phyloP scores from a whole-genome alignment of 2,329 filamentous ascomycete genomes.

The Fusarium odoratissimum region DNA sequence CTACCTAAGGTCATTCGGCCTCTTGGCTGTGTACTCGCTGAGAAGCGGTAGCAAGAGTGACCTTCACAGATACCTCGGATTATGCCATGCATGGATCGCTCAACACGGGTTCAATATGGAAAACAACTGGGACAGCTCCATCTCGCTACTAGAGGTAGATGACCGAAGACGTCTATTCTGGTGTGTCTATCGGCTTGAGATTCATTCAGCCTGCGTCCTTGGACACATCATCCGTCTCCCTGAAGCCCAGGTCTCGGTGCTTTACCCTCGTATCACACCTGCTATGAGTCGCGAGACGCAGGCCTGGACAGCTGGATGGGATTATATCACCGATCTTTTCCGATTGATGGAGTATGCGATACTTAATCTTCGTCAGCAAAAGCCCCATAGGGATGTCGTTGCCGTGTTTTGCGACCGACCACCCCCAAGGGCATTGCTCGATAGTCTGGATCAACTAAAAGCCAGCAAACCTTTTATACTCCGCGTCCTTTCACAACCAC shows the following conservation, averaged over 20 bases:
- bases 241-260: rapidly evolving
- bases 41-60: background rate
- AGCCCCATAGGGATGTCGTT: background rate
- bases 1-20: background rate
- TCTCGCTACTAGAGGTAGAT: background rate
- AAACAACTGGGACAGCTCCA: background rate
- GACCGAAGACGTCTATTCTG: background rate
- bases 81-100: background rate
- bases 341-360: background rate
- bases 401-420: background rate
- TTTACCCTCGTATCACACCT: background rate
- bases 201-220: background rate
- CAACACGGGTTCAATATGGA: background rate
- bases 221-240: background rate
- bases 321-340: background rate
- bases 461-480: background rate
- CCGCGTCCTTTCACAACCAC: background rate
- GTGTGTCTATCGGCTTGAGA: background rate
- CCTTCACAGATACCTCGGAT: background rate
- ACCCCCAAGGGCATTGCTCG: background rate
- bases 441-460: background rate
- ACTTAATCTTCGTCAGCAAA: background rate
- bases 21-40: background rate
- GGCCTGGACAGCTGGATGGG: background rate
- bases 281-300: conserved; percentile 1